Conservation (phyloP, 139 green algal genomes). For the Bryopsis sp. region DNA sequence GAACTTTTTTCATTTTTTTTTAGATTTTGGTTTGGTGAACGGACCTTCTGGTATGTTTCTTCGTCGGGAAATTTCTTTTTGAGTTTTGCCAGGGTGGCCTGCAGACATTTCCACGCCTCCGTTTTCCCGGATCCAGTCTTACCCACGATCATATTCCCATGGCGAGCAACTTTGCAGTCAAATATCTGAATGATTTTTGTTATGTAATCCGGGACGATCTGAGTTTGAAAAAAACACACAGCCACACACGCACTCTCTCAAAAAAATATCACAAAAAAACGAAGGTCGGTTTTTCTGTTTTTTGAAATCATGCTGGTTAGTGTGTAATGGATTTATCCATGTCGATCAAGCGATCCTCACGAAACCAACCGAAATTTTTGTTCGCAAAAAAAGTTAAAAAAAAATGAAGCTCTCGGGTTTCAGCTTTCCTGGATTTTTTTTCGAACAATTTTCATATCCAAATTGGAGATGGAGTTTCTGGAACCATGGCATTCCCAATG, state of each 20-base stretch:
- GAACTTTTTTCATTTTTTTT: not conserved
- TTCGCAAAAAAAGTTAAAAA: too few species aligned
- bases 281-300: too few species aligned
- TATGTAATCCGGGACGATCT: constrained; percentile 69
- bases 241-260: too few species aligned
- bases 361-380: not conserved
- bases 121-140: constrained; percentile 74
- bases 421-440: too few species aligned
- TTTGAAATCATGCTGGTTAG: too few species aligned
- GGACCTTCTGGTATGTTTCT: constrained; percentile 51
- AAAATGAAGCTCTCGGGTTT: too few species aligned
- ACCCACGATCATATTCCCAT: constrained; percentile 90
- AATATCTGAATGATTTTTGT: constrained; percentile 86
- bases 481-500: too few species aligned
- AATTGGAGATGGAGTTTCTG: too few species aligned
- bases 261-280: too few species aligned
- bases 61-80: constrained; percentile 49
- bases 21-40: not conserved
- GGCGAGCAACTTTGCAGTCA: constrained; percentile 80
- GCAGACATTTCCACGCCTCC: constrained; percentile 66
- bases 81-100: constrained; percentile 48
- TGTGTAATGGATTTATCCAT: too few species aligned
- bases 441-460: too few species aligned
- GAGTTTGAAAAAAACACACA: constrained; percentile 17
- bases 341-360: not conserved